These are phyloP conservation scores for Pleurotus eryngii DNA, from an alignment of 768 basidiomycete genomes.

Conservation along the genomic window DNA sequence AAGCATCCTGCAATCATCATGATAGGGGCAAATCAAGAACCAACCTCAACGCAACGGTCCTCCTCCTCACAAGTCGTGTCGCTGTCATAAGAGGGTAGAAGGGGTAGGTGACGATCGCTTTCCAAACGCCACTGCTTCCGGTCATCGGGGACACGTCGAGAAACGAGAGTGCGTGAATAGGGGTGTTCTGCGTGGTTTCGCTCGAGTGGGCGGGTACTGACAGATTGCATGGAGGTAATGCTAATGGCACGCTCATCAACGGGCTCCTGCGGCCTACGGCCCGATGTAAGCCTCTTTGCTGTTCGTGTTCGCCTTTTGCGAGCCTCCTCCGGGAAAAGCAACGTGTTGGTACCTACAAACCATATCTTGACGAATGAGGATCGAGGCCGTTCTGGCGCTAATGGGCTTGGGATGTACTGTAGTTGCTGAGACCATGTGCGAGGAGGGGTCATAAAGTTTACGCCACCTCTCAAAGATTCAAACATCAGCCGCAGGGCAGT, in stretches of 20 bases:
- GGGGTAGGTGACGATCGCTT: not conserved
- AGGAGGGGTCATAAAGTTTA: constrained; percentile 3
- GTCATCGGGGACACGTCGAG: too few species aligned
- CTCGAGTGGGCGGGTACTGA: not conserved
- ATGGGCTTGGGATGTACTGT: constrained; percentile 1
- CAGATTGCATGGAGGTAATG: too few species aligned
- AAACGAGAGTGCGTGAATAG: too few species aligned
- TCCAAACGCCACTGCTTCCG: not conserved
- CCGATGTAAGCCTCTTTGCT: too few species aligned
- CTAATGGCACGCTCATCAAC: too few species aligned
- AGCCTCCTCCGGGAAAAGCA: not conserved
- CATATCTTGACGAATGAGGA: not conserved
- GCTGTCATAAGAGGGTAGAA: constrained; percentile 3
- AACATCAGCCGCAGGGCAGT: constrained; percentile 5
- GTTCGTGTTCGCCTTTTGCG: not conserved
- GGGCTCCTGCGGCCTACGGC: too few species aligned
- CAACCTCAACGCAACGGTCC: too few species aligned
- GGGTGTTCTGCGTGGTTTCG: not conserved
- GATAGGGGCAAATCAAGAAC: too few species aligned
- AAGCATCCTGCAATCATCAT: too few species aligned
- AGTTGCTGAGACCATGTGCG: constrained; percentile 2
- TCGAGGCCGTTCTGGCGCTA: not conserved
- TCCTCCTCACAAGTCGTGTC: not conserved
- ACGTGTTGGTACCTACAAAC: not conserved
- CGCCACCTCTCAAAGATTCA: constrained; percentile 1